Percentiles rank a stretch among this genome's conserved stretches.
These are phyloP conservation scores for Candida incommunis DNA, from an alignment of 805 yeast genomes.

Conservation along the genomic window DNA sequence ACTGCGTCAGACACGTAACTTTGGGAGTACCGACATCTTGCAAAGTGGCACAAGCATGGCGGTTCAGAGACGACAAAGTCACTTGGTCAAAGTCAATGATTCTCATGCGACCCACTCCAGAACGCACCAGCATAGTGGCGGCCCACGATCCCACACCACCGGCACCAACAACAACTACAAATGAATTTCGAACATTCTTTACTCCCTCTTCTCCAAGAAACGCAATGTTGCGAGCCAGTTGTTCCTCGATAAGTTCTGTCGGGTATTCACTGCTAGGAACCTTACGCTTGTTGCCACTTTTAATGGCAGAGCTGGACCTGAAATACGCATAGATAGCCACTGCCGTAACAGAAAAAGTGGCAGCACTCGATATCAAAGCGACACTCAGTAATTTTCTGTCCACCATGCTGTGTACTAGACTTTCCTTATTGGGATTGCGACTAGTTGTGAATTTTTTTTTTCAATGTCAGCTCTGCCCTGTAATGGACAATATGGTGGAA, in stretches of 20 bases:
- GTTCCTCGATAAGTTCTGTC: constrained; percentile 75
- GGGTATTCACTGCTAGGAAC: constrained; percentile 22
- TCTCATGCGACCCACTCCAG: constrained; percentile 70
- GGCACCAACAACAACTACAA: constrained; percentile 75
- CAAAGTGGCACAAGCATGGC: constrained; percentile 90
- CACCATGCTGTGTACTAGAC: not conserved
- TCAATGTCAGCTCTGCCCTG: not conserved
- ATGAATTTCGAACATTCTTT: constrained; percentile 51
- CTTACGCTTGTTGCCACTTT: too few relatives aligned
- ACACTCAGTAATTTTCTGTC: not conserved
- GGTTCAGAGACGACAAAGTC: constrained; percentile 74
- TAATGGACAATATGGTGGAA: too few relatives aligned
- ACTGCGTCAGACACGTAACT: constrained; percentile 65
- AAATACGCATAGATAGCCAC: not conserved
- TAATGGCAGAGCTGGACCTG: too few relatives aligned
- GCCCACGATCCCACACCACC: constrained; percentile 99
- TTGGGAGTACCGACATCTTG: constrained; percentile 87
- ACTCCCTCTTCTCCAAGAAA: constrained; percentile 82
- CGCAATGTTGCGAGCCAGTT: constrained; percentile 85
- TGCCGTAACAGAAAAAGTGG: not conserved
- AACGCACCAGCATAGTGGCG: constrained; percentile 76
- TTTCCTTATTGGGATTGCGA: not conserved
- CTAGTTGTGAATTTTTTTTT: not conserved
- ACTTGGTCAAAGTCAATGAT: constrained; percentile 95
- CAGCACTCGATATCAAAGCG: not conserved